Conservation (phyloP, 1,284 basidiomycete species). For the Singerocomus rubriflavus region DNA sequence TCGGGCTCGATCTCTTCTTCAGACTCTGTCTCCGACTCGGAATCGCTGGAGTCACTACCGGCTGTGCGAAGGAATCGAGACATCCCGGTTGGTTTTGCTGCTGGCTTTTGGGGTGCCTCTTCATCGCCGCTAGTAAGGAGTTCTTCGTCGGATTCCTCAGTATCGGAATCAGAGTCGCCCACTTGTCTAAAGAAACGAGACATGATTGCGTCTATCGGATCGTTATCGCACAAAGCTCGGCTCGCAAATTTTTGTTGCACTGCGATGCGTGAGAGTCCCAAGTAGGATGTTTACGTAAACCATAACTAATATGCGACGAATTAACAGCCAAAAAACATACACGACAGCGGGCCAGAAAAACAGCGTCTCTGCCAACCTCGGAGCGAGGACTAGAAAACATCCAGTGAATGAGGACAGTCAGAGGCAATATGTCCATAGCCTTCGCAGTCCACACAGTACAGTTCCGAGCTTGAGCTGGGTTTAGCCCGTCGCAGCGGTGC, state of each 20-base stretch:
- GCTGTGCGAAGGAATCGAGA: constrained; percentile 68
- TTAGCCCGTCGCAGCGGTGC: constrained; percentile 9
- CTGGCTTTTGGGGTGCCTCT: constrained; percentile 48
- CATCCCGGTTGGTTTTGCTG: constrained; percentile 61
- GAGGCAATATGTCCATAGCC: constrained; percentile 64
- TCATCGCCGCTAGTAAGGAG: constrained; percentile 77
- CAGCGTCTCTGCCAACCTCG: too few species aligned
- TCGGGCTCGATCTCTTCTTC: constrained; percentile 45
- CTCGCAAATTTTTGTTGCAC: constrained; percentile 22
- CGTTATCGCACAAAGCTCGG: constrained; percentile 20
- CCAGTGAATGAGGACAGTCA: constrained; percentile 75
- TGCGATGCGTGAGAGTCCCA: constrained; percentile 13
- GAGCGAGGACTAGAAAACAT: constrained; percentile 58
- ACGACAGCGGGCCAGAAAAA: constrained; percentile 4
- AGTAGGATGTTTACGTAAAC: constrained; percentile 21
- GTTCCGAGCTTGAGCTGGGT: constrained; percentile 27
- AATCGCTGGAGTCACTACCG: constrained; percentile 41
- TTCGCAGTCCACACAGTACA: constrained; percentile 78
- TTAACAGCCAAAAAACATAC: constrained; percentile 10
- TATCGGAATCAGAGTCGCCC: constrained; percentile 77
- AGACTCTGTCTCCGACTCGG: constrained; percentile 46
- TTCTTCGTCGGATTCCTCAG: constrained; percentile 79
- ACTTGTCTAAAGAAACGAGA: constrained; percentile 87
- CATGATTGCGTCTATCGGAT: constrained; percentile 44
- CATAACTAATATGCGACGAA: constrained; percentile 13